Evolutionary conservation across 2,329 filamentous ascomycete genomes (phyloP), one percentile per base, ranked within the genome.

Genomic region (Cladosporium halotolerans): DNA sequence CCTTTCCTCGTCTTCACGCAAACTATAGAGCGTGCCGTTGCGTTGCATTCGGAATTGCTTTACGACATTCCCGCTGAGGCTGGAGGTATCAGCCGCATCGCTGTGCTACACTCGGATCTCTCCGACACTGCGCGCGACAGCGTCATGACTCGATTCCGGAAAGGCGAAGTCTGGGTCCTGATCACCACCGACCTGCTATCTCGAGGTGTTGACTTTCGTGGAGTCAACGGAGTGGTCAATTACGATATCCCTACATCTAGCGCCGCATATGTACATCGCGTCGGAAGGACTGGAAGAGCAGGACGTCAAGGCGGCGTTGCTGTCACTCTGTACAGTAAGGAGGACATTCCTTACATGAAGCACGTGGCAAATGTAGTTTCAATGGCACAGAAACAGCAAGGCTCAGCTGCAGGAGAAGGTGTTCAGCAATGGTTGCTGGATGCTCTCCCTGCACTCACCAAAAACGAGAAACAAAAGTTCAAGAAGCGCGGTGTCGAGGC

Each of bases 1-100:
- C 93, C 93, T 0, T 96, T 96, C 72, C 79, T 99, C 5, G 86
- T 99, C 56, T 99, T 99, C 70, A 93, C 92, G 0, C 93, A 99
- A 72, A 96, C 92, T 1, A 96, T 99, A 54, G 86, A 91, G 49
- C 84, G 93, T 62, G 93, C 93, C 1, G 82, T 86, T 32, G 90
- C 93, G 4, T 79, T 99, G 1, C 85, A 95, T 68, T 84, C 88
- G 33, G 93, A 99, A 69, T 80, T 99, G 31, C 85, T 89, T 57
- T 99, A 96, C 72, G 93, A 99, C 67, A 96, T 99, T 43, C 90
- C 93, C 0, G 78, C 86, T 0, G 85, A 90, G 69, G 92, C 91
- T 5, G 91, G 91, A 40, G 91, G 91, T 13, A 84, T 87, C 1
- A 80, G 85, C 1, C 83, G 93, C 39, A 88, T 97, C 54, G 92